Conservation (phyloP, 2,329 filamentous ascomycete species). For the Fusarium sp. region DNA sequence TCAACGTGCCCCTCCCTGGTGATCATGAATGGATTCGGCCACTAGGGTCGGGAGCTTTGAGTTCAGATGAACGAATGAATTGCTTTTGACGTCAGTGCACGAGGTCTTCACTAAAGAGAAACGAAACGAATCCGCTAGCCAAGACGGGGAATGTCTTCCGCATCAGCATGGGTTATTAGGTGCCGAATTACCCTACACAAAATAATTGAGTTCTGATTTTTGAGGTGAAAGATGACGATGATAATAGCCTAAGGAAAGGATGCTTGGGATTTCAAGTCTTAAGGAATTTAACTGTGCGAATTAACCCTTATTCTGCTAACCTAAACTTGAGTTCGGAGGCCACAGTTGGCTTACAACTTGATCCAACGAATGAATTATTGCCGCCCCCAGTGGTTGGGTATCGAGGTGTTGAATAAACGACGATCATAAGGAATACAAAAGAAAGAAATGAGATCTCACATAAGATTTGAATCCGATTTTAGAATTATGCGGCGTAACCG, state of each 20-base stretch:
- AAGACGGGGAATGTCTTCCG: background rate
- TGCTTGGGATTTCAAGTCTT: background rate
- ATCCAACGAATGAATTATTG: background rate
- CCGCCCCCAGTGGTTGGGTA: background rate
- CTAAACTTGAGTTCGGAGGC: background rate
- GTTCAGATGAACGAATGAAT: background rate
- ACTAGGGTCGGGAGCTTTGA: background rate
- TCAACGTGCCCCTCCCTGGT: slow-evolving; percentile 31
- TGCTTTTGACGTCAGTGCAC: slow-evolving; percentile 39
- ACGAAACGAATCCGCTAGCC: slow-evolving; percentile 19
- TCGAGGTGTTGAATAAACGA: background rate
- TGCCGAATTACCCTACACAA: slow-evolving; percentile 16
- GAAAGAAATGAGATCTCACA: background rate
- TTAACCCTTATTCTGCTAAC: background rate
- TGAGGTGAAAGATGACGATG: background rate
- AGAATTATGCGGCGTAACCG: background rate
- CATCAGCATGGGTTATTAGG: background rate
- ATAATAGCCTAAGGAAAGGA: background rate
- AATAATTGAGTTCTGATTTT: background rate
- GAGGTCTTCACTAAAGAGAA: background rate
- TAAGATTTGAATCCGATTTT: background rate
- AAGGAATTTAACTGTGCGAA: too few species aligned
- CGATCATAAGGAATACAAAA: background rate
- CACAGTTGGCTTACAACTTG: background rate
- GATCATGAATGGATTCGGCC: slow-evolving; percentile 7